phyloP scores from a whole-genome alignment of 345 rosid genomes.

The Passiflora organensis region DNA sequence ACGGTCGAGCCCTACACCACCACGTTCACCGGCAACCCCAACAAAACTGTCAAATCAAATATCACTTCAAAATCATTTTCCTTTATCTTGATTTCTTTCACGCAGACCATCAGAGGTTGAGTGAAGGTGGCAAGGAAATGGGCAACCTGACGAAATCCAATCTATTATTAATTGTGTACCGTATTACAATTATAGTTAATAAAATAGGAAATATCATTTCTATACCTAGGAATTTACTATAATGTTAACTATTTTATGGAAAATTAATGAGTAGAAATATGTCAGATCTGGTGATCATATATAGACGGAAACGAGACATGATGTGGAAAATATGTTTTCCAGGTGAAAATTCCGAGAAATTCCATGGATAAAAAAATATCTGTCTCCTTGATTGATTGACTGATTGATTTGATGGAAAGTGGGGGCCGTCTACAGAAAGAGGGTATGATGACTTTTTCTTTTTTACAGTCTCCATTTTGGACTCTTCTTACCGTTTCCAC shows the following conservation, averaged over 20 bases:
- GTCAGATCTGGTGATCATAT: constrained; percentile 12
- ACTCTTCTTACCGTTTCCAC: neutral
- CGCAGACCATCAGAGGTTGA: constrained; percentile 15
- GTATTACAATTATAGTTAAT: constrained; percentile 7
- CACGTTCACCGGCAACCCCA: constrained; percentile 23
- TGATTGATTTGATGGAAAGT: constrained; percentile 1
- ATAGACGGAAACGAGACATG: constrained; percentile 14
- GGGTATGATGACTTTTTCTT: neutral
- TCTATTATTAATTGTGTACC: too few relatives aligned
- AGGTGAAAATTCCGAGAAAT: constrained; percentile 15
- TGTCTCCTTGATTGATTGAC: constrained; percentile 13
- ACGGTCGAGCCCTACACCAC: constrained; percentile 2
- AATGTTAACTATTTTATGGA: too few relatives aligned
- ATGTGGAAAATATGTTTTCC: neutral
- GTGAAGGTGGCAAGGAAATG: constrained; percentile 14
- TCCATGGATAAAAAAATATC: constrained; percentile 1
- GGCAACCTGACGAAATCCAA: constrained; percentile 22
- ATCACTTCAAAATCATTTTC: constrained; percentile 27
- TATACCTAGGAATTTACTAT: too few relatives aligned
- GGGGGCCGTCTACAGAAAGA: constrained; percentile 8
- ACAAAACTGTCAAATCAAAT: constrained; percentile 37
- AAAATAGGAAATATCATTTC: too few relatives aligned
- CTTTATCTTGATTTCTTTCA: neutral
- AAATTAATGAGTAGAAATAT: too few relatives aligned
- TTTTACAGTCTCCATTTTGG: neutral